Conservation (phyloP, 1,284 basidiomycete species). For the Apiotrichum laibachii region DNA sequence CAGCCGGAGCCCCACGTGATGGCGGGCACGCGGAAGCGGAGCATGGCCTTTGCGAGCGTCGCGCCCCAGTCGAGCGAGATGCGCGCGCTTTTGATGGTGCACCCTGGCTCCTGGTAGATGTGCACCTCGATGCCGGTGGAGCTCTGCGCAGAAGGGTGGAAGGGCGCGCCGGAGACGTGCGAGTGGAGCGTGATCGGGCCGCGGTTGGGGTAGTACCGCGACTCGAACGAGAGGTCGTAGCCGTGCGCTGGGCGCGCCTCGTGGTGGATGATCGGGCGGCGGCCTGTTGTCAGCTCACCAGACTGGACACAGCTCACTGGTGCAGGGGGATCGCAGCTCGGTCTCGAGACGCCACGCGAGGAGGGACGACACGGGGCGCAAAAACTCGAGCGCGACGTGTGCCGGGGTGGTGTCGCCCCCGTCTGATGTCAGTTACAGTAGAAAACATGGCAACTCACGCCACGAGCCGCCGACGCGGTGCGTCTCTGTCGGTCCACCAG, state of each 20-base stretch:
- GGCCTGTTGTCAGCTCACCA: constrained; percentile 11
- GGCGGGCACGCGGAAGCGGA: constrained; percentile 68
- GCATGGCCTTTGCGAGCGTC: constrained; percentile 65
- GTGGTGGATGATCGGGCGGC: constrained; percentile 25
- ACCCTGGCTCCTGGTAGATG: constrained; percentile 47
- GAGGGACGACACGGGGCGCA: constrained; percentile 2
- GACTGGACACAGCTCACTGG: constrained; percentile 15
- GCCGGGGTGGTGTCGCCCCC: background rate
- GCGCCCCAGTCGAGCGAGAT: constrained; percentile 65
- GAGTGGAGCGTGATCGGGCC: constrained; percentile 63
- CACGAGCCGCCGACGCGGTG: background rate
- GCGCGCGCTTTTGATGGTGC: constrained; percentile 54
- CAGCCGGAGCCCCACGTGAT: constrained; percentile 69
- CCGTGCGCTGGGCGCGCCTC: constrained; percentile 57
- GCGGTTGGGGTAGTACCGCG: constrained; percentile 64
- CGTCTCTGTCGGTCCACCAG: too few species aligned
- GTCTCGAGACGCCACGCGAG: constrained; percentile 12
- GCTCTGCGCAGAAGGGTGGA: constrained; percentile 47
- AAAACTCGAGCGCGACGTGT: constrained; percentile 4
- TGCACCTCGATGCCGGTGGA: constrained; percentile 25
- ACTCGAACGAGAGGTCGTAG: constrained; percentile 63
- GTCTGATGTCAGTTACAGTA: background rate
- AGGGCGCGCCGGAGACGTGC: constrained; percentile 65
- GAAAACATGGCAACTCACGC: background rate
- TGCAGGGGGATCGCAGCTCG: constrained; percentile 6